A percentile compares a stretch with the other conserved stretches of the same genome.
Conservation (phyloP, 768 basidiomycete species). For the Cystobasidium ongulense region DNA sequence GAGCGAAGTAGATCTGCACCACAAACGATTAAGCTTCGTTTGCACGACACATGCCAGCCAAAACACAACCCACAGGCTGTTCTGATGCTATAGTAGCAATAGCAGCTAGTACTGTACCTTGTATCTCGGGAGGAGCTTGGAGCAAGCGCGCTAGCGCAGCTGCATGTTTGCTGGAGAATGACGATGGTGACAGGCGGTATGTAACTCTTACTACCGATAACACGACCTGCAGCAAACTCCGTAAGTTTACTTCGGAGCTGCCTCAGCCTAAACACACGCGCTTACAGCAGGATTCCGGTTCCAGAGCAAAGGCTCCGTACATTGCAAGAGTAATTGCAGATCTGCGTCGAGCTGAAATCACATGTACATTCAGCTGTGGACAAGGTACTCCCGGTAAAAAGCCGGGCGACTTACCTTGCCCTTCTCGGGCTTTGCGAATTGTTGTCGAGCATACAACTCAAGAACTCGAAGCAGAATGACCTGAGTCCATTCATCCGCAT, state of each 20-base stretch:
- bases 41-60: background rate
- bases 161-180: constrained; percentile 55
- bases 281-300: constrained; percentile 79
- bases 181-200: constrained; percentile 62
- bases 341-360: constrained; percentile 55
- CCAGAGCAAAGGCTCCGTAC: constrained; percentile 68
- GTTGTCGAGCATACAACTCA: constrained; percentile 64
- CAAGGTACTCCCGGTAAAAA: background rate
- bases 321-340: constrained; percentile 62
- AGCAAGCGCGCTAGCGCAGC: constrained; percentile 68
- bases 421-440: constrained; percentile 37
- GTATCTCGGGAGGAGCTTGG: constrained; percentile 60
- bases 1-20: constrained; percentile 57
- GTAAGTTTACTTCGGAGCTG: background rate
- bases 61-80: constrained; percentile 56
- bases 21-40: background rate
- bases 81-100: constrained; percentile 58
- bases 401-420: background rate
- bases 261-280: constrained; percentile 26
- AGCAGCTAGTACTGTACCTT: constrained; percentile 66
- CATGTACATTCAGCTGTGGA: background rate
- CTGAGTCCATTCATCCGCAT: constrained; percentile 97
- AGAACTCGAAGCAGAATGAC: constrained; percentile 68
- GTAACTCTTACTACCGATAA: constrained; percentile 64
- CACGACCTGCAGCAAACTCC: constrained; percentile 56